Evolutionary conservation across 345 rosid species (phyloP), one percentile per base, ranked within the genome.

Genomic region (Populus ilicifolia): DNA sequence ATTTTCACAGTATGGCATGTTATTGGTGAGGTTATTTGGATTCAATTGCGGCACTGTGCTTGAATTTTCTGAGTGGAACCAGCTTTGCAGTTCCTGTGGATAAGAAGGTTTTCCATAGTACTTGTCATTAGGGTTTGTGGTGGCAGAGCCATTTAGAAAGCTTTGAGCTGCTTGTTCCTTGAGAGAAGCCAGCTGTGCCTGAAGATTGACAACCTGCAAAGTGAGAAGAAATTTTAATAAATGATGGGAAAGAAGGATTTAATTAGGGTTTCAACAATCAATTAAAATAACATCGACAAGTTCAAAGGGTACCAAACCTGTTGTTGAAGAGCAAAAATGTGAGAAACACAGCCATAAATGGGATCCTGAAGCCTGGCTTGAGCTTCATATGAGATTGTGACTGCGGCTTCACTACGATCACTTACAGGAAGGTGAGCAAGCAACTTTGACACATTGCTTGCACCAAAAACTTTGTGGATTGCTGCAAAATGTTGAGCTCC

Each of bases 331-430:
- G 99, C 92, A 77, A 95, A 95, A 81, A 95, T 92, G 76, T 95
- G 99, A 5, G 98, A 90, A 69, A 95, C 97, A 23, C 98, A 95
- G 70, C 99, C 99, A 80, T 95, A 95, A 68, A 95, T 89, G 65
- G 99, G 98, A 83, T 95, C 98, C 73, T 90, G 98, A 75, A 95
- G 96, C 83, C 99, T 82, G 36, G 99, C 97, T 87, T 92, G 97
- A 84, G 99, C 98, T 85, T 95, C 99, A 80, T 95, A 95, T 5
- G 96, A 90, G 88, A 93, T 93, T 30, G 99, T 95, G 72, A 93
- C 88, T 0, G 95, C 97, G 4, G 99, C 98, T 80, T 95, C 96
- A 18, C 94, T 88, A 4, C 98, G 90, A 44, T 95, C 94, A 21
- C 76, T 79, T 5, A 81, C 88, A 8, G 98, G 99, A 33, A 95